Conservation (phyloP, 495 filamentous ascomycete species). For the Aspergillus carlsbadensis region DNA sequence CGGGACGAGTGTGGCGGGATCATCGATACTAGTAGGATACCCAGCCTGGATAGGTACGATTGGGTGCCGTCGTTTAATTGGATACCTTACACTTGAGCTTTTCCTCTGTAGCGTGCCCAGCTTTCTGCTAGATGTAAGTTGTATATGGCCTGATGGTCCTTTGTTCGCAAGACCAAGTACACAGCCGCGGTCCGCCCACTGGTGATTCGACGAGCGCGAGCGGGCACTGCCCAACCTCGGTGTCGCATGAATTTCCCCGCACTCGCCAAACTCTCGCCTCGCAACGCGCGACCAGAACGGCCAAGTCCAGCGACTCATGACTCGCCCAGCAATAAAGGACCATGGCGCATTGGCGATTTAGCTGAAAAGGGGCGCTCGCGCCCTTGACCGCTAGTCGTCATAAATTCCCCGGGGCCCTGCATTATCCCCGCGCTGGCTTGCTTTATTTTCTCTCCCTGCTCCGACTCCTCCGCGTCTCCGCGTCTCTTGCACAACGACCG, state of each 20-base stretch:
- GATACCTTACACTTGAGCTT: too few relatives aligned
- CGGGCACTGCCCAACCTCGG: conserved; percentile 10
- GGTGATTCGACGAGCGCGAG: neutral
- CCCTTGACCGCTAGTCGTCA: conserved; percentile 1
- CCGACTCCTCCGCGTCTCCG: neutral
- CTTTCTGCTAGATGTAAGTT: neutral
- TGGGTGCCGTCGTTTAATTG: too few relatives aligned
- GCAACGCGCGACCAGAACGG: too few relatives aligned
- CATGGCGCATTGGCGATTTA: neutral
- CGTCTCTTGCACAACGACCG: neutral
- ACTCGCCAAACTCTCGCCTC: neutral
- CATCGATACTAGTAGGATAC: neutral
- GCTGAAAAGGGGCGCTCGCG: neutral
- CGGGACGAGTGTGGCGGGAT: too few relatives aligned
- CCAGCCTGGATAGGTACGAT: neutral
- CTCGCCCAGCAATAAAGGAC: neutral
- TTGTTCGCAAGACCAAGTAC: neutral
- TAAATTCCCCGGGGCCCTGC: neutral
- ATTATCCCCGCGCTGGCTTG: neutral
- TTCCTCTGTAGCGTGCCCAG: too few relatives aligned
- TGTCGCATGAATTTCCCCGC: conserved; percentile 18
- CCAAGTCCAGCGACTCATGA: neutral
- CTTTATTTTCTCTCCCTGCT: neutral
- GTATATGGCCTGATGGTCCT: too few relatives aligned
- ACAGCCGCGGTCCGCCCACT: conserved; percentile 4